Base-by-base conservation (phyloP, 2,329 filamentous ascomycete species). In the Ophiostoma triangulosporum region DNA sequence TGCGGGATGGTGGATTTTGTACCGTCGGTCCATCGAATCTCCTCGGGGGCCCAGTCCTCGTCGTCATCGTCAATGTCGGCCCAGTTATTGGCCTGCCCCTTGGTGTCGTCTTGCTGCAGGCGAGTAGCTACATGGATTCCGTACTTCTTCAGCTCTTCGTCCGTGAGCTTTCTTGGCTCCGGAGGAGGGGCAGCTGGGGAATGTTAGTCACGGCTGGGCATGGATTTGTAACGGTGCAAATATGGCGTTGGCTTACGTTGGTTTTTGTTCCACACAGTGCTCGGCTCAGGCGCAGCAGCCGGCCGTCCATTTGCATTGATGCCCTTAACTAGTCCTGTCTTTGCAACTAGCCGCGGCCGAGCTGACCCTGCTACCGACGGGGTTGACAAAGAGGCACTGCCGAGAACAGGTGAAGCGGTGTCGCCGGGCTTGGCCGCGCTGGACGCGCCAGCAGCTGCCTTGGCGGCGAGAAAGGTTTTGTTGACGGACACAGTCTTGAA, bases 401-500 rank as follows among this genome's bases (percentile, higher is more conserved):
- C 68, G 1, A 77, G 68, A 49, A 73, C 68, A 14, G 74, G 62
- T 12, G 65, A 65, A 6, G 71, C 68, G 65, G 80, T 76, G 58
- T 80, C 72, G 60, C 67, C 68, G 48, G 72, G 61, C 63, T 82
- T 80, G 53, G 75, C 63, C 20, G 72, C 65, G 8, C 64, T 31
- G 2, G 54, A 66, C 52, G 67, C 65, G 17, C 70, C 65, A 17
- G 73, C 65, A 46, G 69, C 75, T 67, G 69, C 75, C 67, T 91
- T 91, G 56, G 85, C 79, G n/a, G 78, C 80, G 33, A 93, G 74
- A 64, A 91, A 94, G 43, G 80, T 88, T 68, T 86, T 89, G 60
- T 90, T 91, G 60, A 91, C 85, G 5, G 86, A 90, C 48, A 93
- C 84, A 17, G 87, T 80, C 68, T 93, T 94, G 74, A 94, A 93